Conservation (phyloP, 202 grass and related monocot species). For the Digitaria exilis region DNA sequence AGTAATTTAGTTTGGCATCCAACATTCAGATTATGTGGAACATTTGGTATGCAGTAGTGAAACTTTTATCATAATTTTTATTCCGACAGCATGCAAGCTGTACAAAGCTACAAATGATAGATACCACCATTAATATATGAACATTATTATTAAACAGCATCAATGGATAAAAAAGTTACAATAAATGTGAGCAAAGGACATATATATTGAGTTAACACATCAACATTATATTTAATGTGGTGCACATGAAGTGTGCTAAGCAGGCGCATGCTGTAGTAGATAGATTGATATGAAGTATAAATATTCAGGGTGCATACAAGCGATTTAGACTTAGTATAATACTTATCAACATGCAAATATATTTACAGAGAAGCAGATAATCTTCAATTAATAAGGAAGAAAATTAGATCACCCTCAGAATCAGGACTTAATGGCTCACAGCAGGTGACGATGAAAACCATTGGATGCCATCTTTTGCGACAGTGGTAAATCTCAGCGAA, state of each 20-base stretch:
- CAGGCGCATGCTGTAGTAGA: too few relatives aligned
- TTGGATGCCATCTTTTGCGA: not conserved
- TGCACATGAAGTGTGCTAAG: too few relatives aligned
- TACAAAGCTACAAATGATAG: too few relatives aligned
- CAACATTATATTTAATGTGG: too few relatives aligned
- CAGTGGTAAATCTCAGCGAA: slow-evolving; percentile 11
- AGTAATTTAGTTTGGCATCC: too few relatives aligned
- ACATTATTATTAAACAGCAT: too few relatives aligned
- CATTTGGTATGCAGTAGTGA: not conserved
- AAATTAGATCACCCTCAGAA: not conserved
- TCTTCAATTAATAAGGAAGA: not conserved
- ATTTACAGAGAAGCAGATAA: not conserved
- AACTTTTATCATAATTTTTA: not conserved
- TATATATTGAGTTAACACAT: too few relatives aligned
- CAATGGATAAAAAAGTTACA: too few relatives aligned
- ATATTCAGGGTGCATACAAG: not conserved
- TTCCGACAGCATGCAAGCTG: not conserved
- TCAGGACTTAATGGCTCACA: slow-evolving; percentile 13
- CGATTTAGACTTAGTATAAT: not conserved
- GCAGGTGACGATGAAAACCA: not conserved
- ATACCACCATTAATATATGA: too few relatives aligned
- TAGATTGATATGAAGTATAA: too few relatives aligned
- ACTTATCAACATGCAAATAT: not conserved
- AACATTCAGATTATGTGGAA: not conserved
- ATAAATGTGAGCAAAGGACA: too few relatives aligned